Evolutionary conservation across 108 stramenopile species (phyloP).

Genomic region (Chaetoceros tenuissimus): DNA sequence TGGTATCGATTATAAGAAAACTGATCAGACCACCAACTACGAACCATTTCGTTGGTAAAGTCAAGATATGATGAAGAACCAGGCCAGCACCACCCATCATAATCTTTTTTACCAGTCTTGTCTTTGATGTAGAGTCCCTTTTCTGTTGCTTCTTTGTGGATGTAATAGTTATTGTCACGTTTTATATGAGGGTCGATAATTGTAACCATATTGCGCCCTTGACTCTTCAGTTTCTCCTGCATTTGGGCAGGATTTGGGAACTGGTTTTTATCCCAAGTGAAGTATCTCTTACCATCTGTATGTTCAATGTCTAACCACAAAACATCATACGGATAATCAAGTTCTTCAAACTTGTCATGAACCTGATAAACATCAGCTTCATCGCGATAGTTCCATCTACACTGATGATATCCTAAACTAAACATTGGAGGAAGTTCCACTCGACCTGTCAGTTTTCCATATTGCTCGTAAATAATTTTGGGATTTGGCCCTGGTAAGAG

Average conservation of each 20-base stretch:
- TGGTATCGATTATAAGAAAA: constrained; percentile 89
- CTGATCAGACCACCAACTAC: constrained; percentile 95
- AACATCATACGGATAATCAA: constrained; percentile 98
- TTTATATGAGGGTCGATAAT: constrained; percentile 99
- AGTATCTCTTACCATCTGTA: constrained; percentile 99
- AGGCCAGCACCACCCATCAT: constrained; percentile 99
- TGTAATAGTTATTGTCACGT: constrained; percentile 83
- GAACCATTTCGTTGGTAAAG: constrained; percentile 89
- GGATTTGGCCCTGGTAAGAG: constrained; percentile 77
- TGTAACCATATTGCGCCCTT: constrained; percentile 97
- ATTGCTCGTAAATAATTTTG: constrained; percentile 73
- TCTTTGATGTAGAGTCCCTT: constrained; percentile 94
- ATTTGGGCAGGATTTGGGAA: constrained; percentile 93
- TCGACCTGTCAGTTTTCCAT: constrained; percentile 82
- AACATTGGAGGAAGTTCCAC: constrained; percentile 91
- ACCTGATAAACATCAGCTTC: constrained; percentile 92
- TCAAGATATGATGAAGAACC: constrained; percentile 97
- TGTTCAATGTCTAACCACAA: constrained; percentile 99
- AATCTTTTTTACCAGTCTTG: constrained; percentile 82
- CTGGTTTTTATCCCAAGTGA: constrained; percentile 93
- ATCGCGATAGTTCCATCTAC: constrained; percentile 99
- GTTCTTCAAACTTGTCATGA: constrained; percentile 89
- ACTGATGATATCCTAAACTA: constrained; percentile 98
- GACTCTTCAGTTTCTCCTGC: constrained; percentile 81
- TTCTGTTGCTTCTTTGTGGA: constrained; percentile 92